These are phyloP conservation scores for Mucor saturninus DNA, from an alignment of 371 early-diverging fungal species.

Conservation along the genomic window DNA sequence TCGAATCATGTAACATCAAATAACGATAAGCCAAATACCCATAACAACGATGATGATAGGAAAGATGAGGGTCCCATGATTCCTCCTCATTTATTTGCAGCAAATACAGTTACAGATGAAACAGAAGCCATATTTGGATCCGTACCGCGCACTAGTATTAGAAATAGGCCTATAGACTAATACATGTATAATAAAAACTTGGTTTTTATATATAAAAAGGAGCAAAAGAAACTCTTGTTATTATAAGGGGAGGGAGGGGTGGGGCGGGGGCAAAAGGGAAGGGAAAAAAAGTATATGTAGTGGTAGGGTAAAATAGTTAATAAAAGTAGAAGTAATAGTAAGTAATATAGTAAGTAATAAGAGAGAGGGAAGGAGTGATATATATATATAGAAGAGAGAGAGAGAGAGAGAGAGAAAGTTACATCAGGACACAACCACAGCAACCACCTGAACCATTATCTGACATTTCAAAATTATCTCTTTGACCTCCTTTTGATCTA, in stretches of 20 bases:
- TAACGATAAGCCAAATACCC: constrained; percentile 1
- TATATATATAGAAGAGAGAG: constrained; percentile 6
- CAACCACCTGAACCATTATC: constrained; percentile 16
- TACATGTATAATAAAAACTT: constrained; percentile 1
- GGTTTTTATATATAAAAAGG: constrained; percentile 1
- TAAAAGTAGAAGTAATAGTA: constrained; percentile 3
- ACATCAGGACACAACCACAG: constrained; percentile 34
- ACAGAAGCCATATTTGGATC: constrained; percentile 48
- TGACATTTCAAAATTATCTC: constrained; percentile 29
- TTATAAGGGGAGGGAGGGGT: neutral
- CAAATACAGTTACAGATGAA: constrained; percentile 39
- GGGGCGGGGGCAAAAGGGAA: neutral
- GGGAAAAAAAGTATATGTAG: neutral
- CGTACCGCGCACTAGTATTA: constrained; percentile 34
- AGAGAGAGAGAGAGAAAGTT: constrained; percentile 2
- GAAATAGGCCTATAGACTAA: constrained; percentile 34
- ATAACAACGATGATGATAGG: constrained; percentile 16
- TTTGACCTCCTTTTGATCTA: constrained; percentile 28
- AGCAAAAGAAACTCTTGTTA: too few relatives aligned
- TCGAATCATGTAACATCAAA: neutral
- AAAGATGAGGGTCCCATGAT: constrained; percentile 40
- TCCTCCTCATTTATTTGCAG: constrained; percentile 45
- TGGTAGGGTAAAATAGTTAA: constrained; percentile 1
- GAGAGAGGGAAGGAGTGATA: constrained; percentile 3
- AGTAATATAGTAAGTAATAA: neutral